phyloP scores from a whole-genome alignment of 148 eudicot genomes.

The Polygonum maritimum region DNA sequence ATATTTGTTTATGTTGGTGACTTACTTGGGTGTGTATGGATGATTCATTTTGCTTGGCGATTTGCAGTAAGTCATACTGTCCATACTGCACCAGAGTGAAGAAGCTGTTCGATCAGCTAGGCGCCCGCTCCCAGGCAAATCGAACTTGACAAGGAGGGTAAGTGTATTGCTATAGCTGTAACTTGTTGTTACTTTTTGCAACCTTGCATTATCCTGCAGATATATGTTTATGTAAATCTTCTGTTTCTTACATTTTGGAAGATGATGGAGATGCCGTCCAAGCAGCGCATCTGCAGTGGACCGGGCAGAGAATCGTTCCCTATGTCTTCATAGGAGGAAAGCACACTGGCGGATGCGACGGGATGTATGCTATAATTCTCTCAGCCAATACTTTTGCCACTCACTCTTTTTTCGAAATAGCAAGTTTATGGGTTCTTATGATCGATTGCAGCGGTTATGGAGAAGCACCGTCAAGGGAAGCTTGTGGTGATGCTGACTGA shows the following conservation, averaged over 20 bases:
- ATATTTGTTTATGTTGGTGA: not conserved
- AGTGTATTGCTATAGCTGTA: not conserved
- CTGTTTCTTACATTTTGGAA: conserved; percentile 2
- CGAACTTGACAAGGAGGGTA: conserved; percentile 53
- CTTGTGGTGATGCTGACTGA: conserved; percentile 45
- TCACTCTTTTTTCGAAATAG: too few species aligned
- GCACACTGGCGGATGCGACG: conserved; percentile 53
- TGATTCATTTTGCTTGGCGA: not conserved
- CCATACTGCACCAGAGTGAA: conserved; percentile 39
- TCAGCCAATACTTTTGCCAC: not conserved
- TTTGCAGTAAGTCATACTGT: conserved; percentile 55
- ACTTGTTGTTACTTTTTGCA: not conserved
- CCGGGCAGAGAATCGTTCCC: conserved; percentile 59
- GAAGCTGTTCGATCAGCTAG: conserved; percentile 40
- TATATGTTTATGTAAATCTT: not conserved
- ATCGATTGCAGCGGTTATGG: conserved; percentile 30
- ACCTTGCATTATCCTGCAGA: not conserved
- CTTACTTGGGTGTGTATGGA: not conserved
- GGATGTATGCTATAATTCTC: conserved; percentile 17
- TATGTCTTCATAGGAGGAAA: conserved; percentile 55
- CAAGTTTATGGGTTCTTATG: not conserved
- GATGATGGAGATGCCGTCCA: conserved; percentile 52
- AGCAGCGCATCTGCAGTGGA: conserved; percentile 44
- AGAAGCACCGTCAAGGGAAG: conserved; percentile 35
- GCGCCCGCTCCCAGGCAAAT: conserved; percentile 35